Base-by-base conservation (phyloP, 108 stramenopile genomes). In the Aureococcus anophagefferens region DNA sequence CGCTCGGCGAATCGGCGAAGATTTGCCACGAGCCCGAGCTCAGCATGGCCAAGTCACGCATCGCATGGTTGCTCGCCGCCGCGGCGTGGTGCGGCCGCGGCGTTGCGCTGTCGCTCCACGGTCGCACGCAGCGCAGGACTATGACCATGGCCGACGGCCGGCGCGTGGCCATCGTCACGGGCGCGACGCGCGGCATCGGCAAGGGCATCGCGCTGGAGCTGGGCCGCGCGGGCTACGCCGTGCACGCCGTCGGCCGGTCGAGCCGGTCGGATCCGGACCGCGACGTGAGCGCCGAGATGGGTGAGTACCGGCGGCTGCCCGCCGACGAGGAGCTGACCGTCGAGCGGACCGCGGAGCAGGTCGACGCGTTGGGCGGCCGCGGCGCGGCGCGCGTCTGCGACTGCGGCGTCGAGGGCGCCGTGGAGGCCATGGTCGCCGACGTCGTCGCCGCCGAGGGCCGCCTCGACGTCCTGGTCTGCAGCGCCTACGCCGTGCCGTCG, bases 181-280 rank as follows among this genome's bases (percentile, higher is more conserved):
- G 88, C 29, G 85, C 86, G 3, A 74, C 68, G 65, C 78, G 88
- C 72, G 88, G 88, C 0, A 93, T 93, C 46, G 91, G 91, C 3
- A 80, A 81, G 35, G 91, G 89, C 17, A 90, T 90, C 72, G 89
- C 91, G 9, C 40, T 90, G 18, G 88, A 89, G 74, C 72, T 90
- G 29, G 89, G 89, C 30, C 32, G 59, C 16, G 83, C 79, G 16
- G 89, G 89, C 1, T 79, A 74, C 65, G 88, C 74, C 0, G 89
- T 90, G 0, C 89, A 93, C 69, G 74, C 78, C 33, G 79, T 46
- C 72, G 63, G 78, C 80, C 28, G 71, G 63, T n/a, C 80, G 45
- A 74, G 77, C 0, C 73, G 74, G 25, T 44, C 40, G 40, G 40
- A 44, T 44, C n/a, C n/a, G n/a, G 40, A 44, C 13, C 40, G 40